phyloP scores from a whole-genome alignment of 1,284 basidiomycete genomes.

The Microbotryum saponariae region DNA sequence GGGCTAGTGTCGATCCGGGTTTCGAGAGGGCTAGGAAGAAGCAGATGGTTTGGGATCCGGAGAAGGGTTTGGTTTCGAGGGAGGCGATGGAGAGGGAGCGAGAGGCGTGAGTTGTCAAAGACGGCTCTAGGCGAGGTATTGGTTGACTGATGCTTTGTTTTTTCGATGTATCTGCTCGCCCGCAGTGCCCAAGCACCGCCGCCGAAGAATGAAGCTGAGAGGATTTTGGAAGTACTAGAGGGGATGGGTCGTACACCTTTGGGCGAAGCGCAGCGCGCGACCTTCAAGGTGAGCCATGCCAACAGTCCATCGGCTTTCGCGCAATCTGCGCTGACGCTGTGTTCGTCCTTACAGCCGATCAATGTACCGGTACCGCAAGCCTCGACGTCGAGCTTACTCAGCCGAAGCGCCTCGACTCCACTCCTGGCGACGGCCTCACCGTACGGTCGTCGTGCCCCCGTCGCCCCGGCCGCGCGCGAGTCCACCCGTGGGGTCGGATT shows the following conservation, averaged over 20 bases:
- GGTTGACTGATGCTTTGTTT: neutral
- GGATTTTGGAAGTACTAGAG: conserved; percentile 42
- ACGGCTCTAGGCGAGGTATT: neutral
- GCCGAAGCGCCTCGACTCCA: conserved; percentile 1
- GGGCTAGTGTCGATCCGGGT: conserved; percentile 1
- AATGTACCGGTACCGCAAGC: conserved; percentile 1
- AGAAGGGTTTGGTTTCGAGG: conserved; percentile 25
- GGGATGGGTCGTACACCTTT: conserved; percentile 38
- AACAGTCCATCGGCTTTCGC: no score
- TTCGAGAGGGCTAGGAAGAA: conserved; percentile 27
- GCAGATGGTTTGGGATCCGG: conserved; percentile 34
- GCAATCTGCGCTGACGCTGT: no score
- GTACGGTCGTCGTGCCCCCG: neutral
- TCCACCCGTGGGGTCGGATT: conserved; percentile 10
- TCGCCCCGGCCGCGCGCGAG: neutral
- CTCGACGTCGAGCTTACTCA: neutral
- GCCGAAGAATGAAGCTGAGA: conserved; percentile 43
- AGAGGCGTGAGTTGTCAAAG: conserved; percentile 5
- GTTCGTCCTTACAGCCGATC: no score
- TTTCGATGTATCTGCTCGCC: no score
- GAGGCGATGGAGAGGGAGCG: conserved; percentile 28
- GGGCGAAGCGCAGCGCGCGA: conserved; percentile 9
- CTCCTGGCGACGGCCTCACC: conserved; percentile 4
- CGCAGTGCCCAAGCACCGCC: conserved; percentile 31
- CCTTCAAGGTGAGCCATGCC: no score